Evolutionary conservation across 441 rosid species (phyloP).

Genomic region (Rhodomyrtus psidioides): DNA sequence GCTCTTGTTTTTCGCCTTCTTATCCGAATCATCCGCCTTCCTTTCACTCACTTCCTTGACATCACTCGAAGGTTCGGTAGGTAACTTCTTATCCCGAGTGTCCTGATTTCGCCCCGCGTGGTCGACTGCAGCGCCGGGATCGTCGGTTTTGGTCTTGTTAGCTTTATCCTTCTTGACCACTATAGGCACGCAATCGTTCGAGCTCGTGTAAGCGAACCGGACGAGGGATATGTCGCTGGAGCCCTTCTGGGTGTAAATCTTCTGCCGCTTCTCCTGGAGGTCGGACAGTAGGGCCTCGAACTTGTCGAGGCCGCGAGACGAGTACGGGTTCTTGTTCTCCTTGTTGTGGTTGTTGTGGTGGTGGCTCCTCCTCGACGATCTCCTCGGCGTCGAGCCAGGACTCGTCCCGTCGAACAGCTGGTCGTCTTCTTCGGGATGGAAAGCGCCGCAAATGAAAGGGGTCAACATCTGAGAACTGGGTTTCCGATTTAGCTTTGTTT

Average conservation of each 20-base stretch:
- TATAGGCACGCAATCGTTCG: slow-evolving; percentile 47
- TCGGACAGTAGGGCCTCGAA: slow-evolving; percentile 59
- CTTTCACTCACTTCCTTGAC: not conserved
- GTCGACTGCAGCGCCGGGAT: not conserved
- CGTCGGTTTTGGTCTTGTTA: not conserved
- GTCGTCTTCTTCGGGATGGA: slow-evolving; percentile 14
- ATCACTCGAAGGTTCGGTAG: not conserved
- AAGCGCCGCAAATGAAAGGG: slow-evolving; percentile 27
- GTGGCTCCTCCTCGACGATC: slow-evolving; percentile 21
- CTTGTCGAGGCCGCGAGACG: slow-evolving; percentile 59
- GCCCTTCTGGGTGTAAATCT: slow-evolving; percentile 44
- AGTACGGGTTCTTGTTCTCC: slow-evolving; percentile 57
- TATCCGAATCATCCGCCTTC: not conserved
- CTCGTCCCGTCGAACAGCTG: not conserved
- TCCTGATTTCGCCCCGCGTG: not conserved
- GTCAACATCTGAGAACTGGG: slow-evolving; percentile 23
- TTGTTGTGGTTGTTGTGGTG: not conserved
- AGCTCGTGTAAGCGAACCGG: slow-evolving; percentile 43
- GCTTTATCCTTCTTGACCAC: slow-evolving; percentile 38
- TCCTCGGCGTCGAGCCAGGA: slow-evolving; percentile 27
- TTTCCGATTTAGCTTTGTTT: not conserved
- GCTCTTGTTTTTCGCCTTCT: not conserved
- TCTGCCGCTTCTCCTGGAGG: slow-evolving; percentile 52
- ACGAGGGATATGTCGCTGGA: slow-evolving; percentile 46
- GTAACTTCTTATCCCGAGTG: not conserved